Conservation (phyloP, 192 early-diverging fungal species). For the Coemansia sp. region DNA sequence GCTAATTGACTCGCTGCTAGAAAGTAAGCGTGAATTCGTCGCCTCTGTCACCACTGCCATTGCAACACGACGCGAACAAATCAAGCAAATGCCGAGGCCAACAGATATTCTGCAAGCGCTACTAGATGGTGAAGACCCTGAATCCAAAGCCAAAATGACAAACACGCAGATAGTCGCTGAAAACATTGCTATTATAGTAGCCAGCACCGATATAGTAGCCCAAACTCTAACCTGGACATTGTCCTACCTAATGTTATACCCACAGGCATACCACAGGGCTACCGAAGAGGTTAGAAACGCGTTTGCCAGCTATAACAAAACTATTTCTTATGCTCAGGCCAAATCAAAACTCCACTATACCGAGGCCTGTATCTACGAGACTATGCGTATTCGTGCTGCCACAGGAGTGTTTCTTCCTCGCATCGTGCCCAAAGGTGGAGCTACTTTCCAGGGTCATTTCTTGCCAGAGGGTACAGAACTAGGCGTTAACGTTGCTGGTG, state of each 20-base stretch:
- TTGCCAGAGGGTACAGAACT: conserved; percentile 34
- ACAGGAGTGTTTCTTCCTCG: conserved; percentile 27
- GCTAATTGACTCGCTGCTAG: conserved; percentile 6
- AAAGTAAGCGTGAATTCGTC: conserved; percentile 27
- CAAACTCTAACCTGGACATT: conserved; percentile 44
- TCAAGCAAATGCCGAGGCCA: conserved; percentile 21
- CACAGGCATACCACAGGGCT: conserved; percentile 15
- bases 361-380: conserved; percentile 53
- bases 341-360: conserved; percentile 34
- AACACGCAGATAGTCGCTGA: conserved; percentile 34
- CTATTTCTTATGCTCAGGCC: conserved; percentile 34
- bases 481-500: conserved; percentile 28
- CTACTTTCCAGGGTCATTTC: conserved; percentile 29
- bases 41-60: conserved; percentile 15
- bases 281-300: conserved; percentile 29
- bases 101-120: conserved; percentile 51
- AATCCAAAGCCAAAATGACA: conserved; percentile 41
- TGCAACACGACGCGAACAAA: background rate
- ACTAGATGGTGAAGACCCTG: conserved; percentile 45
- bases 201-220: conserved; percentile 47
- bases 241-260: conserved; percentile 40
- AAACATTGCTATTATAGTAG: conserved; percentile 32
- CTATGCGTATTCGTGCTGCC: conserved; percentile 39
- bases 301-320: conserved; percentile 24
- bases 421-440: conserved; percentile 33